Percentiles rank a stretch among this genome's conserved stretches.
Evolutionary conservation across 352 stramenopile species (phyloP).

Genomic region (Pythium aristosporum): DNA sequence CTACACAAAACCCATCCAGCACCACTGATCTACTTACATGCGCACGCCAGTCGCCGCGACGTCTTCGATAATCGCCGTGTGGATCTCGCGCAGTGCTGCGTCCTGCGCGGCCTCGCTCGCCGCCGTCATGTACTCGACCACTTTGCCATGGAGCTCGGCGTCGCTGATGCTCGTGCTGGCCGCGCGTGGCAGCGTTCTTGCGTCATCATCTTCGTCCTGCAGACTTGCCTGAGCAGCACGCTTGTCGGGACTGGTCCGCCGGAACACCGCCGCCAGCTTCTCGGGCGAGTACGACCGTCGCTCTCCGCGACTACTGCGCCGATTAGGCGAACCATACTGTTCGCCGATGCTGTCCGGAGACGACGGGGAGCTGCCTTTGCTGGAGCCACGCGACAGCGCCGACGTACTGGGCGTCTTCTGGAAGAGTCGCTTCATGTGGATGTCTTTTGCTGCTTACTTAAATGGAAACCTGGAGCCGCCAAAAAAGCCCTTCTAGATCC

Average conservation of each 20-base stretch:
- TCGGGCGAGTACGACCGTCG: constrained; percentile 31
- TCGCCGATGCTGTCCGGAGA: constrained; percentile 13
- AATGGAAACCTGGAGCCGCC: not conserved
- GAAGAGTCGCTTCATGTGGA: constrained; percentile 58
- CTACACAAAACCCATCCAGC: not conserved
- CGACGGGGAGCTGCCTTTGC: constrained; percentile 14
- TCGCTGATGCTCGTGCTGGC: constrained; percentile 26
- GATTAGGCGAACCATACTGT: constrained; percentile 6
- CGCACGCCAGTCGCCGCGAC: constrained; percentile 10
- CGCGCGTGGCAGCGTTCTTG: not conserved
- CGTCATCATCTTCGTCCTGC: not conserved
- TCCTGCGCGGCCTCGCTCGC: constrained; percentile 21
- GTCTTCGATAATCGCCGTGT: constrained; percentile 22
- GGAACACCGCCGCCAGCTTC: constrained; percentile 19
- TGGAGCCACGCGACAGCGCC: constrained; percentile 14
- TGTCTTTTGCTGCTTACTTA: not conserved
- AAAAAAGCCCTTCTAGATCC: not conserved
- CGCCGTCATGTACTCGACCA: constrained; percentile 34
- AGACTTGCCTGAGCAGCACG: not conserved
- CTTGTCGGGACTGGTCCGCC: constrained; percentile 21
- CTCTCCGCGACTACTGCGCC: constrained; percentile 4
- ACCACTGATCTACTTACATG: constrained; percentile 7
- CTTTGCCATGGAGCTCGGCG: constrained; percentile 29
- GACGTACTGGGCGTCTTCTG: constrained; percentile 33
- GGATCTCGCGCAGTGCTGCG: constrained; percentile 27